Evolutionary conservation across 106 monocot species (phyloP), one percentile per base, ranked within the genome.

Genomic region (Dioscorea alata): DNA sequence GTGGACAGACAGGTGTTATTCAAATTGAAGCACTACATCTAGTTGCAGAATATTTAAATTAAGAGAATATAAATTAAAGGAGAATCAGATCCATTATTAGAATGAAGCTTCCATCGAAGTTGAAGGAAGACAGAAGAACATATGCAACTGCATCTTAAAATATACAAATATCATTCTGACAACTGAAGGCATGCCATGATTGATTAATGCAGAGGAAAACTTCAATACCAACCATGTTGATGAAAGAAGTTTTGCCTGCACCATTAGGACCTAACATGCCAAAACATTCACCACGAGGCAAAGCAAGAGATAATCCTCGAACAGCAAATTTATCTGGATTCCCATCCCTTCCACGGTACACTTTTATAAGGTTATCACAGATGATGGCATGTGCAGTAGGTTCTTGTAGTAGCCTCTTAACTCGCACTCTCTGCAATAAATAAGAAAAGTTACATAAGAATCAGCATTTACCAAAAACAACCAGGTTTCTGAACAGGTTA

Each of bases 211-310:
- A 28, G 28, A 28, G 28, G 28, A 28, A 28, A 28, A 28, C 28
- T 28, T 28, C 28, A 28, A 28, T 3, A 28, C 28, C 28, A 28
- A 91, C 94, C 94, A 91, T 95, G 67, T 82, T 83, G 65, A 95
- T 88, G 34, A 95, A 88, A 14, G 94, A 75, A 16, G 91, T 88
- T 66, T 95, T 95, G 50, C 94, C 94, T 52, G 94, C 91, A 28
- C 94, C 94, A 70, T 95, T 95, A 50, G 94, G 93, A 13, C 94
- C 94, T 48, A 95, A 85, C 75, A 95, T 78, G 19, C 94, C 91
- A 21, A 95, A 91, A 65, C 94, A 95, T 72, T 95, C 85, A 4
- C 94, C 94, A 34, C 65, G 59, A n/a, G 76, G 85, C 12, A 95
- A 23, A 61, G 94, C 94, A 60, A 95, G 81, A 63, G 94, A 91